These are phyloP conservation scores for Oropetium thomaeum DNA, from an alignment of 176 grass and related monocot genomes.

Conservation along the genomic window DNA sequence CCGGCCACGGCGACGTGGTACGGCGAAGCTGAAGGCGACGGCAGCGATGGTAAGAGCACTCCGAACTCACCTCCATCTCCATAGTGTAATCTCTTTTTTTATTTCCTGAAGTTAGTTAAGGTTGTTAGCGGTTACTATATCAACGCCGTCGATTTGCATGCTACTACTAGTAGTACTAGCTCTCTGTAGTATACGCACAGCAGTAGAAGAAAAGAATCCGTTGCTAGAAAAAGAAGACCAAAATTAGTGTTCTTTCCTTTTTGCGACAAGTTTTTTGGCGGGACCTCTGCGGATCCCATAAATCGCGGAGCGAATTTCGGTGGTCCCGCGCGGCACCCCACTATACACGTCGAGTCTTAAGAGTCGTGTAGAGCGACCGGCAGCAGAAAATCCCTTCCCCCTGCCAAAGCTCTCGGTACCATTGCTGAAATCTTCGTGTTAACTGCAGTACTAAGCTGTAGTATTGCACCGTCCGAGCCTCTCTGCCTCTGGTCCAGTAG, in stretches of 20 bases:
- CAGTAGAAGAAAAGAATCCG: background rate
- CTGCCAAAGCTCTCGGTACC: background rate
- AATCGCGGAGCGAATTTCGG: slow-evolving; percentile 19
- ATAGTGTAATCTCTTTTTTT: too few species aligned
- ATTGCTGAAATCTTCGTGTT: background rate
- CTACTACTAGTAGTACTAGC: too few species aligned
- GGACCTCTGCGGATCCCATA: slow-evolving; percentile 34
- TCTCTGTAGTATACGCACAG: too few species aligned
- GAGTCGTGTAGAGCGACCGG: slow-evolving; percentile 22
- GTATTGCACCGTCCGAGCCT: background rate
- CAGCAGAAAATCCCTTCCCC: background rate
- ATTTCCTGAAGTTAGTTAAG: too few species aligned
- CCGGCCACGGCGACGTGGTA: slow-evolving; percentile 96
- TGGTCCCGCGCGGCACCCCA: background rate
- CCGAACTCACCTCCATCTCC: background rate
- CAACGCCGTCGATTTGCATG: too few species aligned
- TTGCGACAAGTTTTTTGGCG: slow-evolving; percentile 30
- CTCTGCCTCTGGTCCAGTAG: too few species aligned
- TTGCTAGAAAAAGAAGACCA: background rate
- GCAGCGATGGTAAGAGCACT: slow-evolving; percentile 64
- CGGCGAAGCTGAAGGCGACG: slow-evolving; percentile 82
- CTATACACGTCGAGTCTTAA: slow-evolving; percentile 30
- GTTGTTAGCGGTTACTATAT: too few species aligned
- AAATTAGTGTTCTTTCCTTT: slow-evolving; percentile 31
- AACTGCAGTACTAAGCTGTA: background rate